Evolutionary conservation across 2,329 filamentous ascomycete genomes (phyloP).

Genomic region (Neofusicoccum parvum): DNA sequence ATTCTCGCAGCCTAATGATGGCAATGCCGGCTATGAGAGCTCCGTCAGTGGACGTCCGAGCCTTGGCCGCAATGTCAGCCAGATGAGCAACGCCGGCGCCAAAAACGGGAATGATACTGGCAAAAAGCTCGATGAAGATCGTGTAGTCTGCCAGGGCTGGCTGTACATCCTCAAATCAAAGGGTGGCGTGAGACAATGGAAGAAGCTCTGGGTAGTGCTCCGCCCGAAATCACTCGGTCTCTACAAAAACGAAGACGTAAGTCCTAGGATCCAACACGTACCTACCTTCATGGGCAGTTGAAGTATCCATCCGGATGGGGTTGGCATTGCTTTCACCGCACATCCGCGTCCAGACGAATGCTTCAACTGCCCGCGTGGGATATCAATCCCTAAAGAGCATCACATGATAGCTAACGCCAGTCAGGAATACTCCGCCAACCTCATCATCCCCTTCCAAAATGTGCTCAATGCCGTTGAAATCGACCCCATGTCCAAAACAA

Average conservation of each 20-base stretch:
- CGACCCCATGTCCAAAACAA: conserved; percentile 81
- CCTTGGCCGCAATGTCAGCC: conserved; percentile 58
- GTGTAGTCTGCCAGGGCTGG: conserved; percentile 92
- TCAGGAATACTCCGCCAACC: conserved; percentile 81
- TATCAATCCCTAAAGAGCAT: neutral
- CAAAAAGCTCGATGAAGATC: conserved; percentile 66
- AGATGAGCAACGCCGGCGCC: conserved; percentile 57
- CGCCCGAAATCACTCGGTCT: conserved; percentile 81
- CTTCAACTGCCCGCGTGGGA: too few species aligned
- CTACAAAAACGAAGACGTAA: conserved; percentile 80
- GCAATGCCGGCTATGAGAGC: conserved; percentile 25
- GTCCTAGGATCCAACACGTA: neutral
- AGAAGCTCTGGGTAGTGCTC: conserved; percentile 89
- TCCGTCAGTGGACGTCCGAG: conserved; percentile 31
- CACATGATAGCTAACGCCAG: neutral
- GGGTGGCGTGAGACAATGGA: conserved; percentile 87
- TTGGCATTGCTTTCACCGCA: too few species aligned
- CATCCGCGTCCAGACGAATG: too few species aligned
- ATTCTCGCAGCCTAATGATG: conserved; percentile 27
- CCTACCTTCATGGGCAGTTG: too few species aligned
- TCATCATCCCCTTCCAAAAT: conserved; percentile 75
- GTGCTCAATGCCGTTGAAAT: conserved; percentile 93
- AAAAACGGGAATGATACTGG: conserved; percentile 28
- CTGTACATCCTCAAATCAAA: conserved; percentile 82
- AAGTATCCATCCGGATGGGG: too few species aligned